Conservation (phyloP, 805 yeast genomes). For the Debaryomyces tyrocola region DNA sequence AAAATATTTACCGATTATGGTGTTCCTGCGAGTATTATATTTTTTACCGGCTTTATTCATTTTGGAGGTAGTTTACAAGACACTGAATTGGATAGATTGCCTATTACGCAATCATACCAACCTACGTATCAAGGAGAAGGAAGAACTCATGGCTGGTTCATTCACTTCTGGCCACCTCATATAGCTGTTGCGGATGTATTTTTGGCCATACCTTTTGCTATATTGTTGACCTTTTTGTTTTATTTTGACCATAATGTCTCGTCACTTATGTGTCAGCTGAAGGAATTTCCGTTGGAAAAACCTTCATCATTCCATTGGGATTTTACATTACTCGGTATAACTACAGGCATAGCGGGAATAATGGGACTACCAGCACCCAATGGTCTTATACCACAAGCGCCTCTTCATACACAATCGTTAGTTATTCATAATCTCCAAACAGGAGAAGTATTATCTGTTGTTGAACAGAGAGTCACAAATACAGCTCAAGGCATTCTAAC, state of each 20-base stretch:
- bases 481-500: constrained; percentile 81
- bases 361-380: constrained; percentile 95
- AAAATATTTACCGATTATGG: constrained; percentile 83
- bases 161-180: constrained; percentile 66
- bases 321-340: constrained; percentile 76
- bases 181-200: constrained; percentile 75
- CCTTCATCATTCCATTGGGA: constrained; percentile 95
- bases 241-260: constrained; percentile 96
- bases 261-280: constrained; percentile 86
- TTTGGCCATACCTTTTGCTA: constrained; percentile 89
- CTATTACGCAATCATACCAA: constrained; percentile 67
- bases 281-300: constrained; percentile 75
- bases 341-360: constrained; percentile 85
- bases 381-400: constrained; percentile 97
- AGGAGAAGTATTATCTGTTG: constrained; percentile 54
- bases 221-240: constrained; percentile 78
- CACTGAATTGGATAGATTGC: constrained; percentile 60
- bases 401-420: constrained; percentile 81
- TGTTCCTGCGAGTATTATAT: constrained; percentile 77
- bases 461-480: constrained; percentile 88
- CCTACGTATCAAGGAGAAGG: constrained; percentile 54
- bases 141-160: constrained; percentile 70
- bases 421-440: constrained; percentile 49
- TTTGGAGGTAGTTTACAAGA: constrained; percentile 75
- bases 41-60: constrained; percentile 91